A percentile compares a stretch with the other conserved stretches of the same genome.
phyloP scores from a whole-genome alignment of 768 basidiomycete species.

The Chiua virens region DNA sequence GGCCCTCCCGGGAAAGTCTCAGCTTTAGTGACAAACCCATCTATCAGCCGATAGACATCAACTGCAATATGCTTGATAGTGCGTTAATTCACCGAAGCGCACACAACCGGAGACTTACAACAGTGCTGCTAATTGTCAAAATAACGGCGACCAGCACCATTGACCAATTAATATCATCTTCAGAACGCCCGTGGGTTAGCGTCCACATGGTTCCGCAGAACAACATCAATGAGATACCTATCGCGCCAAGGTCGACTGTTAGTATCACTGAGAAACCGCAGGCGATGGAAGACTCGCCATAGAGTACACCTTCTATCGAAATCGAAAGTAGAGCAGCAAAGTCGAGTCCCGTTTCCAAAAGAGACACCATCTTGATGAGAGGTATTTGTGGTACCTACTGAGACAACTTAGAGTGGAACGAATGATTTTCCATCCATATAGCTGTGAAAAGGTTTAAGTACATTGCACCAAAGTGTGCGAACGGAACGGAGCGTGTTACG shows the following conservation, averaged over 20 bases:
- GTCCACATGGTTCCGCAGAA: constrained; percentile 27
- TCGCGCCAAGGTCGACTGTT: background rate
- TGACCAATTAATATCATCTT: constrained; percentile 16
- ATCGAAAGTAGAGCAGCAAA: constrained; percentile 15
- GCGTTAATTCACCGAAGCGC: background rate
- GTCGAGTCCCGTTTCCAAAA: constrained; percentile 8
- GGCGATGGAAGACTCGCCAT: constrained; percentile 11
- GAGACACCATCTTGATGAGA: constrained; percentile 1
- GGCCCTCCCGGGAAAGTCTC: constrained; percentile 25
- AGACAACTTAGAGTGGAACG: background rate
- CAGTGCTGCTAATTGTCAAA: constrained; percentile 23
- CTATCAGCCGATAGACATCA: constrained; percentile 23
- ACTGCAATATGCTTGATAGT: constrained; percentile 22
- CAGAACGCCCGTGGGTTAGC: constrained; percentile 15
- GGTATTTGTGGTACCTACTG: background rate
- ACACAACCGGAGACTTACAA: constrained; percentile 2
- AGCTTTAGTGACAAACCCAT: constrained; percentile 25
- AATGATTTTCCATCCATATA: background rate
- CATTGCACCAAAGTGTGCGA: background rate
- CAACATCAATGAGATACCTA: constrained; percentile 22
- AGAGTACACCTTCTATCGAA: constrained; percentile 20
- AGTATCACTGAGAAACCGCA: background rate
- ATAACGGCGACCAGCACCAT: constrained; percentile 23
- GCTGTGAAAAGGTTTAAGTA: background rate
- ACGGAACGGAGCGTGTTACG: background rate